A percentile compares a stretch with the other conserved stretches of the same genome.
Evolutionary conservation across 2,329 filamentous ascomycete species (phyloP).

Genomic region (Monosporascus sp.): DNA sequence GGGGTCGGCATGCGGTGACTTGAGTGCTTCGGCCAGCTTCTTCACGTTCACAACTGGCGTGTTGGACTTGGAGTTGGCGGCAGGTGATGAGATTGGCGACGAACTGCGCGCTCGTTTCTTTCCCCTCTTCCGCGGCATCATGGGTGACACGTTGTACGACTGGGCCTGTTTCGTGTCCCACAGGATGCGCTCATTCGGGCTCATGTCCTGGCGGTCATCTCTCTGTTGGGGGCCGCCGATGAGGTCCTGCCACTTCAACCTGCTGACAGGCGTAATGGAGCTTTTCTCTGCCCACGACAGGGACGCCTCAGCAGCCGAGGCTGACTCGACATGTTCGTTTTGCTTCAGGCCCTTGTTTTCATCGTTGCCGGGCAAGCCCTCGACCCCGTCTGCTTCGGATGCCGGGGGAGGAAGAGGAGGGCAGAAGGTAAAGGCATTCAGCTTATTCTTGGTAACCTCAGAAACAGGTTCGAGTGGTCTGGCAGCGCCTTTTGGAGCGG

Average conservation of each 20-base stretch:
- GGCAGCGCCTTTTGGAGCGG: constrained; percentile 13
- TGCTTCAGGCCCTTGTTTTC: constrained; percentile 1
- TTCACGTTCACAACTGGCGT: constrained; percentile 52
- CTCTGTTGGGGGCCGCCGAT: constrained; percentile 39
- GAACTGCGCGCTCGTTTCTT: constrained; percentile 70
- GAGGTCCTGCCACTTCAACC: constrained; percentile 54
- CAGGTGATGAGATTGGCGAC: constrained; percentile 66
- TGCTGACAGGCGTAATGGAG: constrained; percentile 44
- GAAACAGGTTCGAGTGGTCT: constrained; percentile 46
- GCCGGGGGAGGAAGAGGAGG: constrained; percentile 30
- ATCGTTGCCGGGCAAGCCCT: constrained; percentile 6
- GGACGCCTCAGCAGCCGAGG: constrained; percentile 8
- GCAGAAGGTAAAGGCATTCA: constrained; percentile 52
- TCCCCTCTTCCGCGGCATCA: constrained; percentile 42
- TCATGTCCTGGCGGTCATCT: constrained; percentile 42
- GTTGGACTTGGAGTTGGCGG: constrained; percentile 35
- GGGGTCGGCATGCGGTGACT: constrained; percentile 65
- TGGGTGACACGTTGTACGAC: constrained; percentile 40
- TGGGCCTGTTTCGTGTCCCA: constrained; percentile 52
- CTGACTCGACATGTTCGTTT: constrained; percentile 7
- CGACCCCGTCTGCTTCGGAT: constrained; percentile 14
- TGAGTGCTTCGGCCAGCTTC: constrained; percentile 52
- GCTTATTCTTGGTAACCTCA: constrained; percentile 54
- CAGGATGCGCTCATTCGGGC: constrained; percentile 56
- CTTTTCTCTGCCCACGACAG: constrained; percentile 17